Conservation (phyloP, 208 protist genomes). For the Acanthamoeba quina region DNA sequence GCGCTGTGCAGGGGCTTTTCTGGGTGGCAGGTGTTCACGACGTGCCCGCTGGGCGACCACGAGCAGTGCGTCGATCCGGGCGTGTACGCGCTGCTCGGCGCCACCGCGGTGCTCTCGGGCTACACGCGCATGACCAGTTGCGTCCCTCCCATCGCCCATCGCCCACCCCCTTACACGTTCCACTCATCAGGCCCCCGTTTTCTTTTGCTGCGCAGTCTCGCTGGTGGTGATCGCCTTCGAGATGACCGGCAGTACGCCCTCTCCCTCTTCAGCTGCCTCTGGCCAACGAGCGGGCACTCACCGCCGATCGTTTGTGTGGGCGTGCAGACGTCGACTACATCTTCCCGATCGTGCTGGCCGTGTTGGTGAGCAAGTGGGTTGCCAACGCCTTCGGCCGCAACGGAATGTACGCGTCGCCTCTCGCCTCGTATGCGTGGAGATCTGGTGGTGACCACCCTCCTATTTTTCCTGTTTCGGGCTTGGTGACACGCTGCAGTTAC, state of each 20-base stretch:
- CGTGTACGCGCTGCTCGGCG: conserved; percentile 78
- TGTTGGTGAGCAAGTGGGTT: conserved; percentile 57
- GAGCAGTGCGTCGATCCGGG: conserved; percentile 51
- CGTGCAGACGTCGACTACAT: conserved; percentile 46
- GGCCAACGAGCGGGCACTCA: too few species aligned
- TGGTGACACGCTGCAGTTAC: too few species aligned
- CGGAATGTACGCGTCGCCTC: conserved; percentile 63
- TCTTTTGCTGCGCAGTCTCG: conserved; percentile 38
- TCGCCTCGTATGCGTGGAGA: too few species aligned
- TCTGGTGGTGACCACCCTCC: too few species aligned
- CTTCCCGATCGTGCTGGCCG: conserved; percentile 27
- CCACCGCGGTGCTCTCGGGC: conserved; percentile 76
- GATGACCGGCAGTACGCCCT: conserved; percentile 49
- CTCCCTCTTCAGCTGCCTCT: neutral
- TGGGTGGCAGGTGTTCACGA: conserved; percentile 20
- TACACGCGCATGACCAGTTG: conserved; percentile 79
- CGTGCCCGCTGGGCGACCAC: neutral
- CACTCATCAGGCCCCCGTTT: neutral
- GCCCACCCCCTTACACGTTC: too few species aligned
- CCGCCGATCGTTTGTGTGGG: too few species aligned
- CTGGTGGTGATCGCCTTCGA: conserved; percentile 72
- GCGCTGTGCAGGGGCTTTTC: neutral
- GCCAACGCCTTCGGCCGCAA: conserved; percentile 28
- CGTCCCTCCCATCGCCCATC: neutral
- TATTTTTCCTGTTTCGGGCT: too few species aligned